These are phyloP conservation scores for Sequoiadendron giganteum DNA, from an alignment of 75 land plant genomes.

Conservation along the genomic window DNA sequence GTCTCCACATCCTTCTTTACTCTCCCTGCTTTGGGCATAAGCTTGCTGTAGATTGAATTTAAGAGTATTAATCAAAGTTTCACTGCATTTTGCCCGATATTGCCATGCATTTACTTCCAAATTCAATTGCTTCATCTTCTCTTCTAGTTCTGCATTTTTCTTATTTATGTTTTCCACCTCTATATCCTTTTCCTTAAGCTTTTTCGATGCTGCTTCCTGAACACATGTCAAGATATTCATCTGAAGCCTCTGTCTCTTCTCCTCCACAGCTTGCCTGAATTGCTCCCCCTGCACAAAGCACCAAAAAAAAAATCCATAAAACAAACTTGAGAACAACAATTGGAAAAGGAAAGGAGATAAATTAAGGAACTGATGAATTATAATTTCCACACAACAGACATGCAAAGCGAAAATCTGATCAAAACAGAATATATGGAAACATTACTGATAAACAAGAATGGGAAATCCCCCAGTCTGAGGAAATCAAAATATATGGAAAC, in stretches of 20 bases:
- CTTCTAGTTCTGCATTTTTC: conserved; percentile 72
- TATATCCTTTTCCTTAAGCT: conserved; percentile 59
- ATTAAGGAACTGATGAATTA: background rate
- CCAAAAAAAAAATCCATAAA: background rate
- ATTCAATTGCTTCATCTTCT: conserved; percentile 53
- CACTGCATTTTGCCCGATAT: conserved; percentile 57
- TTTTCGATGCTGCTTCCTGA: conserved; percentile 45
- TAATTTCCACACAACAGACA: background rate
- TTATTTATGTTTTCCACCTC: conserved; percentile 56
- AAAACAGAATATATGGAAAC: background rate
- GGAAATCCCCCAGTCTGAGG: background rate
- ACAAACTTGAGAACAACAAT: background rate
- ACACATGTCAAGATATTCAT: conserved; percentile 41
- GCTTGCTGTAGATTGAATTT: conserved; percentile 68
- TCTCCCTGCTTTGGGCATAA: conserved; percentile 59
- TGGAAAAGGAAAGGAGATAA: background rate
- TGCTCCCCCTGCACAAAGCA: conserved; percentile 48
- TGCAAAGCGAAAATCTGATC: background rate
- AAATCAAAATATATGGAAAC: conserved; percentile 1
- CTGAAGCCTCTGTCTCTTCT: conserved; percentile 57
- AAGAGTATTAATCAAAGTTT: conserved; percentile 59
- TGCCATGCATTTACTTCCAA: conserved; percentile 68
- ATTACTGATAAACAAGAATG: background rate
- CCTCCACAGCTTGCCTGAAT: conserved; percentile 47
- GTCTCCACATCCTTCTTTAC: conserved; percentile 83